Percentiles rank a stretch among this genome's conserved stretches.
These are phyloP conservation scores for Nephromyces sp. DNA, from an alignment of 169 alveolate species.

Conservation along the genomic window DNA sequence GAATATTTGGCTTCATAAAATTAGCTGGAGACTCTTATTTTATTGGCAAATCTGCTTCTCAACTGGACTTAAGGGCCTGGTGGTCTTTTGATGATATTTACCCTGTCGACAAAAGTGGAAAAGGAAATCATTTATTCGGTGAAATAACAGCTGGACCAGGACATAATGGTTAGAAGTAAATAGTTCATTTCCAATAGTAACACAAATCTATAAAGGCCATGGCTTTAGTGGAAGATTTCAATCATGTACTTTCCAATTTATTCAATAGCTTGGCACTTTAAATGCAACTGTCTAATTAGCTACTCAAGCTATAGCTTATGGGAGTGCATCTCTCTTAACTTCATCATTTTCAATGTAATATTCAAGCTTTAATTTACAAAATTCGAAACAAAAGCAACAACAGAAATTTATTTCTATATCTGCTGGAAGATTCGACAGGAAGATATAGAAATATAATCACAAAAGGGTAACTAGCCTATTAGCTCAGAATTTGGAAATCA, in stretches of 20 bases:
- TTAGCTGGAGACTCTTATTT: too few species aligned
- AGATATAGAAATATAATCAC: slow-evolving; percentile 30
- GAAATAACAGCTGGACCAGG: slow-evolving; percentile 31
- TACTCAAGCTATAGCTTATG: too few species aligned
- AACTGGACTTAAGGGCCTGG: slow-evolving; percentile 32
- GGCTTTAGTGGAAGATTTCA: too few species aligned
- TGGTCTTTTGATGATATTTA: slow-evolving; percentile 26
- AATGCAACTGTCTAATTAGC: too few species aligned
- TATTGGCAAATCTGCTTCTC: too few species aligned
- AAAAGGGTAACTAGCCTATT: slow-evolving; percentile 14
- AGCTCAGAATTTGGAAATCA: not conserved
- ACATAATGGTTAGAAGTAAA: slow-evolving; percentile 16
- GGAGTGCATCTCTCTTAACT: too few species aligned
- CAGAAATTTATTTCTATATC: slow-evolving; percentile 35
- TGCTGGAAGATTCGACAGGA: slow-evolving; percentile 28
- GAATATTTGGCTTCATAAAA: too few species aligned
- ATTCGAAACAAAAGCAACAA: not conserved
- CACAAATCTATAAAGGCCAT: not conserved
- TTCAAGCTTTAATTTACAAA: not conserved
- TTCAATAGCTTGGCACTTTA: too few species aligned
- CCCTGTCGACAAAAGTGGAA: slow-evolving; percentile 33
- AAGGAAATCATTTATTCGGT: slow-evolving; percentile 36
- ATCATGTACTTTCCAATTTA: too few species aligned
- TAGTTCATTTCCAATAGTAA: not conserved
- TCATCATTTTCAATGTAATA: too few species aligned